Conservation (phyloP, 2,329 filamentous ascomycete genomes). For the Passalora sequoiae region DNA sequence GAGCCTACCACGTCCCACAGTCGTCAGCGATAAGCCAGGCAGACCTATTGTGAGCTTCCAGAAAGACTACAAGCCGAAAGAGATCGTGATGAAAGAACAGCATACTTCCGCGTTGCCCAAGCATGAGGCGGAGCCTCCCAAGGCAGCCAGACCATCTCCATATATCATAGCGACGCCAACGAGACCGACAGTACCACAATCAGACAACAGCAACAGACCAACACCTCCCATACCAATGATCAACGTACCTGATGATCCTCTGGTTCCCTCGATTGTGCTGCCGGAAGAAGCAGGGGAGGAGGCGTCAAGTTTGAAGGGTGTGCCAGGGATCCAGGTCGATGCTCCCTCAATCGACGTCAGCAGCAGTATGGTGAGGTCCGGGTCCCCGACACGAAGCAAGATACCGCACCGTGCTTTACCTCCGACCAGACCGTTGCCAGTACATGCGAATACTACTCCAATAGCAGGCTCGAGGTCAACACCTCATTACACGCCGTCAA, state of each 20-base stretch:
- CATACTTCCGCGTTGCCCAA: conserved; percentile 24
- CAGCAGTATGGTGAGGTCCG: conserved; percentile 10
- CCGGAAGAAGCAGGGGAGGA: conserved; percentile 33
- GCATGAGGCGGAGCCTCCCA: conserved; percentile 4
- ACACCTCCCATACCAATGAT: conserved; percentile 46
- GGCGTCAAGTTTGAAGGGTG: conserved; percentile 21
- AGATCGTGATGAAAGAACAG: conserved; percentile 63
- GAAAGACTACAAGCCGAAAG: conserved; percentile 69
- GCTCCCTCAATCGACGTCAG: conserved; percentile 21
- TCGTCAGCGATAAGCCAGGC: conserved; percentile 83
- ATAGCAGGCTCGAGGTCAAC: conserved; percentile 33
- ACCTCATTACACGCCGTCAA: conserved; percentile 43
- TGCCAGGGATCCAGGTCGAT: conserved; percentile 16
- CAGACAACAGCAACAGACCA: conserved; percentile 4
- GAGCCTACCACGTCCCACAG: conserved; percentile 80
- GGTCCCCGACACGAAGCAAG: conserved; percentile 20
- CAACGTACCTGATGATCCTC: conserved; percentile 44
- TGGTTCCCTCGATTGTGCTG: conserved; percentile 27
- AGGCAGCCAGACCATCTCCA: conserved; percentile 12
- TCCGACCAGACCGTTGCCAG: conserved; percentile 42
- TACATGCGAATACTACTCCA: conserved; percentile 30
- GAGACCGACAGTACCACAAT: conserved; percentile 6
- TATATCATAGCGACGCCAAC: conserved; percentile 2
- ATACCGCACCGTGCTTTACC: conserved; percentile 42
- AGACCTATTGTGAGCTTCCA: conserved; percentile 98